phyloP scores from a whole-genome alignment of 2,329 filamentous ascomycete species.

The Curvularia lunata region DNA sequence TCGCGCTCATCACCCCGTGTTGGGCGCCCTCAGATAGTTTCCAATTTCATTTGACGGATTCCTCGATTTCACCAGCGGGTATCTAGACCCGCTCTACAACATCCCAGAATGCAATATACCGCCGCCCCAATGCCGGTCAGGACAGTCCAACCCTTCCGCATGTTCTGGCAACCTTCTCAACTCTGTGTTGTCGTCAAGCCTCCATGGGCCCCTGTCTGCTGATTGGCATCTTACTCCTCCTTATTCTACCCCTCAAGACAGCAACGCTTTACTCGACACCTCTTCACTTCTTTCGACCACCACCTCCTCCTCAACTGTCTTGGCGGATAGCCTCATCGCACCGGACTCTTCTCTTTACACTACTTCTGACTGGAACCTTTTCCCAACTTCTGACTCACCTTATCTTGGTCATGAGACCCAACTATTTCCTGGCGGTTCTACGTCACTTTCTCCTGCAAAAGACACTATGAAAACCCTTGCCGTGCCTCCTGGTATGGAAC shows the following conservation, averaged over 20 bases:
- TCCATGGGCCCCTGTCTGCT: conserved; percentile 35
- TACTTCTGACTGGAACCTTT: conserved; percentile 33
- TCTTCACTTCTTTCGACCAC: conserved; percentile 29
- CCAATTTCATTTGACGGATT: conserved; percentile 49
- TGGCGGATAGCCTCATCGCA: conserved; percentile 25
- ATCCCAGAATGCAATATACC: conserved; percentile 43
- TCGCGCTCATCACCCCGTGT: conserved; percentile 46
- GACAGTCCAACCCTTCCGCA: conserved; percentile 24
- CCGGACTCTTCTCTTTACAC: conserved; percentile 30
- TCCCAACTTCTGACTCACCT: conserved; percentile 30
- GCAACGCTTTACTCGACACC: conserved; percentile 26
- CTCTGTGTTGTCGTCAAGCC: conserved; percentile 28
- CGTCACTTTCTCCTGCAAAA: conserved; percentile 21
- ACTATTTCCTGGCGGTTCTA: conserved; percentile 23
- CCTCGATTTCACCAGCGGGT: conserved; percentile 47
- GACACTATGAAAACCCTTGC: conserved; percentile 23
- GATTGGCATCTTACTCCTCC: conserved; percentile 38
- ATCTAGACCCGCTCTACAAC: conserved; percentile 40
- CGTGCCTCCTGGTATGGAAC: conserved; percentile 26
- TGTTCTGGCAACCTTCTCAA: conserved; percentile 40
- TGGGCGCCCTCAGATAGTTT: conserved; percentile 41
- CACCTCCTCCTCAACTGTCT: conserved; percentile 32
- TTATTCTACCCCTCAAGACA: conserved; percentile 34
- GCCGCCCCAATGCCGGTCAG: conserved; percentile 26
- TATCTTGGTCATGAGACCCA: conserved; percentile 32